Conservation (phyloP, 208 protist species). For the Leishmania mexicana region DNA sequence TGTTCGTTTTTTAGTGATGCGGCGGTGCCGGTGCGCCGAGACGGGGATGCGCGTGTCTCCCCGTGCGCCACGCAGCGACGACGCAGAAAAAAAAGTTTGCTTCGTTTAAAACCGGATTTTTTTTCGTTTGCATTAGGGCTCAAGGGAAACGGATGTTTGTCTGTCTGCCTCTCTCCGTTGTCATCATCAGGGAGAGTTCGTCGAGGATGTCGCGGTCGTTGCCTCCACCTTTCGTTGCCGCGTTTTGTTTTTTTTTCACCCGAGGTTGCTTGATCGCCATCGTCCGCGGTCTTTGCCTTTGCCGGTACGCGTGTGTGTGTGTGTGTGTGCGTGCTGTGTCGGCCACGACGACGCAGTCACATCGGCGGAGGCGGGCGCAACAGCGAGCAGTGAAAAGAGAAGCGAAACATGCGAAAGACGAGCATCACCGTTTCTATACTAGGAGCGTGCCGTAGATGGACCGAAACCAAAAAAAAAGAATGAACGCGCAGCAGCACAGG, state of each 20-base stretch:
- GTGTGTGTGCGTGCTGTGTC: not conserved
- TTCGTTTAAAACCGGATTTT: no score
- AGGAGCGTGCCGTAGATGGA: not conserved
- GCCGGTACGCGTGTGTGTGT: not conserved
- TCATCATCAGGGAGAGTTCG: not conserved
- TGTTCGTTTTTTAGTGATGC: not conserved
- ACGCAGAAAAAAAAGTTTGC: no score
- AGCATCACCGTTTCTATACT: slow-evolving; percentile 1
- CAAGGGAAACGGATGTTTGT: not conserved
- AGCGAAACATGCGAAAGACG: not conserved
- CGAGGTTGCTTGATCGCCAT: not conserved
- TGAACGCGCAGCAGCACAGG: not conserved
- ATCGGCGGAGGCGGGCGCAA: not conserved
- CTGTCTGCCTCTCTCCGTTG: not conserved
- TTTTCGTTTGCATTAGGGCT: not conserved
- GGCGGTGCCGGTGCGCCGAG: not conserved
- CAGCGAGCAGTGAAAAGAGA: not conserved
- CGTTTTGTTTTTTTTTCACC: not conserved
- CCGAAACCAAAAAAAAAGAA: not conserved
- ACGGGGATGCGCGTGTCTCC: no score
- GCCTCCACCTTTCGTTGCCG: not conserved
- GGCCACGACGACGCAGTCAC: not conserved
- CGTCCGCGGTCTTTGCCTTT: not conserved
- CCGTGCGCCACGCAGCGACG: no score
- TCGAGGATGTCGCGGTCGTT: not conserved